Percentiles rank a stretch among this genome's conserved stretches.
These are phyloP conservation scores for Sporothrix brunneoviolacea DNA, from an alignment of 2,329 filamentous ascomycete genomes.

Conservation along the genomic window DNA sequence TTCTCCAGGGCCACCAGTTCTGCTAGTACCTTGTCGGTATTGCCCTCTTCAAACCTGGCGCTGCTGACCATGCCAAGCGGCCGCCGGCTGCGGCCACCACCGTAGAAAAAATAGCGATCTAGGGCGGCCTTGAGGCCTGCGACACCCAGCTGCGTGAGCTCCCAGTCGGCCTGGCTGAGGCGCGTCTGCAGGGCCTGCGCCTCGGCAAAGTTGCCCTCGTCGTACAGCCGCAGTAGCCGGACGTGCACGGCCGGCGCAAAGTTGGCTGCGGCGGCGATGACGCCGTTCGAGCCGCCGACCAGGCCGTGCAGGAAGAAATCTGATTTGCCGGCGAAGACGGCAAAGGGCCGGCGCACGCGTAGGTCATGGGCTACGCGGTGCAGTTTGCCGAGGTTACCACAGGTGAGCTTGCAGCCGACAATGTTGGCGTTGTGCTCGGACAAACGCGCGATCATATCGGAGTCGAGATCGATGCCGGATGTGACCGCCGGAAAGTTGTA, in stretches of 20 bases:
- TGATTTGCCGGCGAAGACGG: constrained; percentile 32
- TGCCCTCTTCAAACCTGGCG: no score
- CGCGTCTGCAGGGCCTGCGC: constrained; percentile 3
- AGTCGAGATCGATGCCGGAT: constrained; percentile 45
- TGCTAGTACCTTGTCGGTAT: no score
- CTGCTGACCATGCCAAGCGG: constrained; percentile 5
- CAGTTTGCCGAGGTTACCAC: constrained; percentile 54
- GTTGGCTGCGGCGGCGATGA: constrained; percentile 36
- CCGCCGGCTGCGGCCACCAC: constrained; percentile 4
- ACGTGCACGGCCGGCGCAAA: constrained; percentile 19
- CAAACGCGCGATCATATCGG: constrained; percentile 42
- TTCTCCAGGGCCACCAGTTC: no score
- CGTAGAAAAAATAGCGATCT: constrained; percentile 2
- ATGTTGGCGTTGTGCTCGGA: constrained; percentile 44
- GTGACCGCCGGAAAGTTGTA: constrained; percentile 51
- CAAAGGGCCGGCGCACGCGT: constrained; percentile 20
- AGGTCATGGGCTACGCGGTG: constrained; percentile 31
- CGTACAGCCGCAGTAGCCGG: not conserved
- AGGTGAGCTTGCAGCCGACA: constrained; percentile 48
- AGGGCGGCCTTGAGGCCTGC: constrained; percentile 10
- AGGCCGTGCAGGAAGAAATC: constrained; percentile 37
- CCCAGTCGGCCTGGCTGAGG: constrained; percentile 11
- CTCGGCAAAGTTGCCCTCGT: not conserved
- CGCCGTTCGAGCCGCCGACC: constrained; percentile 33
- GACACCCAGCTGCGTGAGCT: constrained; percentile 1